These are phyloP conservation scores for Arthrobotrys megalospora DNA, from an alignment of 2,329 filamentous ascomycete species.

Conservation along the genomic window DNA sequence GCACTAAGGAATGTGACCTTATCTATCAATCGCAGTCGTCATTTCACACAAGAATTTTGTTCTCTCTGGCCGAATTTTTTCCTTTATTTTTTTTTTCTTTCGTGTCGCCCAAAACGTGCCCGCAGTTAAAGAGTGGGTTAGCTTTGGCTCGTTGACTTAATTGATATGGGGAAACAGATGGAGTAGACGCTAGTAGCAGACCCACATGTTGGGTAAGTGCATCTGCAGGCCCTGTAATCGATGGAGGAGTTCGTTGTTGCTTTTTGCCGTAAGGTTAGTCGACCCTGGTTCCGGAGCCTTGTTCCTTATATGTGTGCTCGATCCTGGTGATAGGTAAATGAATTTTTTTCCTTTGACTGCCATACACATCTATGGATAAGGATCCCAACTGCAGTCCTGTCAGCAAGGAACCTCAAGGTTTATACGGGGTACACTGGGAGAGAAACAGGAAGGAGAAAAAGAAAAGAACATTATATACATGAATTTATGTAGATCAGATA, in stretches of 20 bases:
- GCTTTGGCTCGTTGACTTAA: constrained; percentile 32
- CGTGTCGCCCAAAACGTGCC: constrained; percentile 57
- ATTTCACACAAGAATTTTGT: constrained; percentile 55
- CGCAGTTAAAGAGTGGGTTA: constrained; percentile 47
- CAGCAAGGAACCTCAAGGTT: constrained; percentile 22
- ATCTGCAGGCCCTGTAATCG: constrained; percentile 57
- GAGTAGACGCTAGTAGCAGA: constrained; percentile 52
- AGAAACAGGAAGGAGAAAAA: constrained; percentile 20
- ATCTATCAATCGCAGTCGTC: constrained; percentile 59
- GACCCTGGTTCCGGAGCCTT: constrained; percentile 58
- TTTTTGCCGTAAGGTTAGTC: constrained; percentile 61
- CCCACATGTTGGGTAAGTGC: constrained; percentile 60
- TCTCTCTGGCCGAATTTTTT: constrained; percentile 8
- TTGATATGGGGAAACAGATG: constrained; percentile 61
- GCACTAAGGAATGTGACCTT: constrained; percentile 59
- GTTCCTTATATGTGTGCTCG: constrained; percentile 54
- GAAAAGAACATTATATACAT: constrained; percentile 24
- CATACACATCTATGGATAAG: constrained; percentile 36
- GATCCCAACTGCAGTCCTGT: constrained; percentile 22
- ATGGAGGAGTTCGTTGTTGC: constrained; percentile 60
- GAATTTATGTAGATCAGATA: constrained; percentile 55
- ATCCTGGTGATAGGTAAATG: constrained; percentile 58
- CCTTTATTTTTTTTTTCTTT: constrained; percentile 39
- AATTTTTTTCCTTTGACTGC: constrained; percentile 29
- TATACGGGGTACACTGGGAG: constrained; percentile 10